A percentile compares a stretch with the other conserved stretches of the same genome.
phyloP scores from a whole-genome alignment of 331 rosid species.

The Arachis monticola region DNA sequence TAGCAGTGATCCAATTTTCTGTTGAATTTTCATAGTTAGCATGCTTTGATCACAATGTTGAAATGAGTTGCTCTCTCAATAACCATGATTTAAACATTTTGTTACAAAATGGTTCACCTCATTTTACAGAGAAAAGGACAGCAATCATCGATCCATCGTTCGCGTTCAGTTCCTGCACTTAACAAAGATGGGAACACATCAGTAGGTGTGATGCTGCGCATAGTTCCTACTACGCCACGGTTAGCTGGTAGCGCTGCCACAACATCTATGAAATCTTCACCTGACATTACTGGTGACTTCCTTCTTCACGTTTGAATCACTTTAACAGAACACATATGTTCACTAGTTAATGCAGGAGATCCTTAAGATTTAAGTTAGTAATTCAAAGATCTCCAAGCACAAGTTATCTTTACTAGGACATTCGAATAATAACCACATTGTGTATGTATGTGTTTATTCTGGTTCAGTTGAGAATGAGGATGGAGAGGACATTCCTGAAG shows the following conservation, averaged over 20 bases:
- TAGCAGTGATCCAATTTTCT: constrained; percentile 41
- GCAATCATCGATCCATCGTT: constrained; percentile 64
- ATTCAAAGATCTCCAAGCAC: background rate
- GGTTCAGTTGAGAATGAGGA: constrained; percentile 69
- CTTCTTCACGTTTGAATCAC: constrained; percentile 1
- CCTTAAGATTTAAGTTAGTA: constrained; percentile 5
- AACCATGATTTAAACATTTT: background rate
- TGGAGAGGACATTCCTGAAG: constrained; percentile 69
- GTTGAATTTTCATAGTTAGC: background rate
- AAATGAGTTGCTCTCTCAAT: background rate
- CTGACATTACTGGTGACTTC: constrained; percentile 52
- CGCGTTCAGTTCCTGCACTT: constrained; percentile 71
- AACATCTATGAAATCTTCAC: constrained; percentile 43
- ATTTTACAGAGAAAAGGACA: constrained; percentile 58
- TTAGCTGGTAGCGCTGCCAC: constrained; percentile 42
- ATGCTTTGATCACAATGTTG: background rate
- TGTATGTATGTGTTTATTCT: constrained; percentile 41
- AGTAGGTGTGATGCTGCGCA: constrained; percentile 49
- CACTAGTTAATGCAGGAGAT: background rate
- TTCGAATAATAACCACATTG: constrained; percentile 36
- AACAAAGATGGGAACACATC: constrained; percentile 58
- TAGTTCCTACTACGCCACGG: constrained; percentile 59
- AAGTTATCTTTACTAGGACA: background rate
- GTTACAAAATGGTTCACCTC: constrained; percentile 15
- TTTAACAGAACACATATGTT: background rate